These are phyloP conservation scores for Ascochyta viciae-villosae DNA, from an alignment of 2,329 filamentous ascomycete genomes.

Conservation along the genomic window DNA sequence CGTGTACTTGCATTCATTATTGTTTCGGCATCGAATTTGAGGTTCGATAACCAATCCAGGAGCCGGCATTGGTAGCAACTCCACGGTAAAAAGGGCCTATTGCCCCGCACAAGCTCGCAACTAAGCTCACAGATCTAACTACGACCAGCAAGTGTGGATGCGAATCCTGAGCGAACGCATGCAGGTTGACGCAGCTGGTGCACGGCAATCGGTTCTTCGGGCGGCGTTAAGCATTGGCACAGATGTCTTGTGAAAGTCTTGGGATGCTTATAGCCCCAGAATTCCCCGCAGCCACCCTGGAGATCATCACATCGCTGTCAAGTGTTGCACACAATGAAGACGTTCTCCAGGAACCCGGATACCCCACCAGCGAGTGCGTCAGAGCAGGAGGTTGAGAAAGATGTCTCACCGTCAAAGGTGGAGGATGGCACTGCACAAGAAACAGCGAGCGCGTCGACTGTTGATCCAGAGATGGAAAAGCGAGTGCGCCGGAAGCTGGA, in stretches of 20 bases:
- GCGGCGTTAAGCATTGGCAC: not conserved
- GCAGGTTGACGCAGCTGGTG: slow-evolving; percentile 4
- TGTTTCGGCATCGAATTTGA: not conserved
- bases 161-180: not conserved
- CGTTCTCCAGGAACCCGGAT: not conserved
- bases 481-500: slow-evolving; percentile 41
- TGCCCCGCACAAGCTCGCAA: slow-evolving; percentile 6
- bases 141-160: not conserved
- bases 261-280: slow-evolving; percentile 3
- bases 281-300: not conserved
- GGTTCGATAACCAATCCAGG: not conserved
- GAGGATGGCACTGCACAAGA: slow-evolving; percentile 11
- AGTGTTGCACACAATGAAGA: not conserved
- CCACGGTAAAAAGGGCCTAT: slow-evolving; percentile 1
- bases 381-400: not conserved
- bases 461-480: slow-evolving; percentile 34
- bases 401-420: slow-evolving; percentile 1
- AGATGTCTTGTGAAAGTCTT: slow-evolving; percentile 1
- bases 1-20: too few species aligned
- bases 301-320: too few species aligned
- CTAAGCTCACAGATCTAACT: not conserved
- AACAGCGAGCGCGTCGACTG: not conserved
- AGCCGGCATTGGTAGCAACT: slow-evolving; percentile 3
- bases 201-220: not conserved
- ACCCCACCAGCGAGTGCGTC: not conserved